These are phyloP conservation scores for Mycocentrospora acerina DNA, from an alignment of 2,329 filamentous ascomycete species.

Conservation along the genomic window DNA sequence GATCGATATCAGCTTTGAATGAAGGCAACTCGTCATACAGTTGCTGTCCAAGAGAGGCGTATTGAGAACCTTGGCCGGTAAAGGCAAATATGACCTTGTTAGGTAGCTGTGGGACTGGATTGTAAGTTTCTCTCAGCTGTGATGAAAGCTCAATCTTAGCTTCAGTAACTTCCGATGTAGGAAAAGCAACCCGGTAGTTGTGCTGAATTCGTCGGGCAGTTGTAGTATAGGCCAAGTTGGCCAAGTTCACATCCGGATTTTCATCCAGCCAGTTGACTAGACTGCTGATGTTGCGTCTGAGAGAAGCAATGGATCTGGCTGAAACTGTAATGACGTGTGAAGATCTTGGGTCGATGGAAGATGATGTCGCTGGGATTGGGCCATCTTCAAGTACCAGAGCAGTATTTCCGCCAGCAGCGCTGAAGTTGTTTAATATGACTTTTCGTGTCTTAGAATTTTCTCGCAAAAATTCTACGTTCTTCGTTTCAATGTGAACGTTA, in stretches of 20 bases:
- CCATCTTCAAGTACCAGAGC: conserved; percentile 20
- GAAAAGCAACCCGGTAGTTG: conserved; percentile 10
- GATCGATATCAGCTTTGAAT: background rate
- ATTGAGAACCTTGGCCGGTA: conserved; percentile 40
- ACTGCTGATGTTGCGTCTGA: conserved; percentile 8
- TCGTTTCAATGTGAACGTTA: conserved; percentile 21
- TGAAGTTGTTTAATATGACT: conserved; percentile 35
- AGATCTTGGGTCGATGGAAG: background rate
- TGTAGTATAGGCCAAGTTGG: conserved; percentile 17
- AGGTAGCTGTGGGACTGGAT: no score
- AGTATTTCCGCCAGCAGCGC: conserved; percentile 40
- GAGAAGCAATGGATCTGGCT: background rate
- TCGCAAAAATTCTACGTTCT: no score
- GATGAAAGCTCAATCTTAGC: conserved; percentile 8
- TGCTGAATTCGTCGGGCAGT: conserved; percentile 20
- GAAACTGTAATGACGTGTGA: background rate
- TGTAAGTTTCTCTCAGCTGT: no score
- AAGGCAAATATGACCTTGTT: conserved; percentile 39
- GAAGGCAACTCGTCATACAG: no score
- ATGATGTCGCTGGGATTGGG: background rate
- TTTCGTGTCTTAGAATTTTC: no score
- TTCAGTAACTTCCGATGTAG: conserved; percentile 13
- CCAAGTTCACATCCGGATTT: conserved; percentile 4
- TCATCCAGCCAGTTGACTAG: conserved; percentile 8
- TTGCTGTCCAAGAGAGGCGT: conserved; percentile 4